Conservation (phyloP, 192 early-diverging fungal species). For the Coemansia sp. region DNA sequence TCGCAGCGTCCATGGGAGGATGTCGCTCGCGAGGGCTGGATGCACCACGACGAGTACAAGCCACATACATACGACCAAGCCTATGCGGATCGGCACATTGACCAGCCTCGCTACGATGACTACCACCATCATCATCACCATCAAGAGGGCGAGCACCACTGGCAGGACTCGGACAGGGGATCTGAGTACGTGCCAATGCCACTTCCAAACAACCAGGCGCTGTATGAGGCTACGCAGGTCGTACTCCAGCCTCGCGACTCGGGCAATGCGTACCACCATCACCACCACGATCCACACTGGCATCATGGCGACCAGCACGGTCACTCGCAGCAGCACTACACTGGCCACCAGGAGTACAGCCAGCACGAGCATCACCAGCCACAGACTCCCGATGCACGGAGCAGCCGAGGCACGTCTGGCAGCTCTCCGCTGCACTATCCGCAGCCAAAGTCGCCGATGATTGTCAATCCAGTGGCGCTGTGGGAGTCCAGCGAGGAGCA, state of each 20-base stretch:
- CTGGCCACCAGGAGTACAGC: slow-evolving; percentile 3
- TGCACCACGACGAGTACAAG: slow-evolving; percentile 54
- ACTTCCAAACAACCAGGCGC: slow-evolving; percentile 24
- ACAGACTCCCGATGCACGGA: slow-evolving; percentile 12
- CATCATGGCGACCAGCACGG: background rate
- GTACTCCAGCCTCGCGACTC: slow-evolving; percentile 34
- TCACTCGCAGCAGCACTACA: slow-evolving; percentile 2
- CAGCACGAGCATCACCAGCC: slow-evolving; percentile 3
- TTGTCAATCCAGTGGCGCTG: slow-evolving; percentile 56
- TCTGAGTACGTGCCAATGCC: slow-evolving; percentile 27
- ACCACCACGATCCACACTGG: slow-evolving; percentile 6
- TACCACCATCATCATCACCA: slow-evolving; percentile 13
- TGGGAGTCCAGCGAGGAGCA: slow-evolving; percentile 56
- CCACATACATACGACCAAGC: slow-evolving; percentile 56
- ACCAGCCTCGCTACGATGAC: slow-evolving; percentile 24
- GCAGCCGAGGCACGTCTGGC: slow-evolving; percentile 21
- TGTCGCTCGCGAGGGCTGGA: slow-evolving; percentile 57
- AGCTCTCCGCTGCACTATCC: slow-evolving; percentile 49
- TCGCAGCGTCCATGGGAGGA: slow-evolving; percentile 61
- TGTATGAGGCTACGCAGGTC: slow-evolving; percentile 54
- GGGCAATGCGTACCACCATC: slow-evolving; percentile 4
- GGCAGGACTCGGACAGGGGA: slow-evolving; percentile 1
- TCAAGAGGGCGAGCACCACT: background rate
- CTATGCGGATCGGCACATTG: slow-evolving; percentile 51
- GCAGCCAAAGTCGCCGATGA: slow-evolving; percentile 49